Base-by-base conservation (phyloP, 441 rosid genomes). In the Populus trichocarpa region DNA sequence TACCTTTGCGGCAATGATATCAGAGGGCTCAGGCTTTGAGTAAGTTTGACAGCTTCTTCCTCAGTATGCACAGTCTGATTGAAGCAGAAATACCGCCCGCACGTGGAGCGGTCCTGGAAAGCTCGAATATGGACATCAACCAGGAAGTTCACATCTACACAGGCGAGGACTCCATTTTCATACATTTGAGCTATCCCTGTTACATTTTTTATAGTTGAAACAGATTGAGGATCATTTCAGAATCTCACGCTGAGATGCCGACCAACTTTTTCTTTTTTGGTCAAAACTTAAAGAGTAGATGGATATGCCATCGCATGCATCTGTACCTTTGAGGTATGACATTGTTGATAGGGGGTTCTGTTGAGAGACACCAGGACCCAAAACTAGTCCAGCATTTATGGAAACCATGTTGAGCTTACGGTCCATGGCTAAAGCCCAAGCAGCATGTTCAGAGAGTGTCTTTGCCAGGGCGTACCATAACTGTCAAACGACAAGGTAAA, bases 381-480 rank as follows among this genome's bases (percentile, higher is more conserved):
- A 75, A 57, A 89, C 91, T 64, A 93, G 84, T 11, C 98, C 97
- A 1, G 89, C 90, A 71, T 92, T 93, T 67, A 93, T 81, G 32
- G 94, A 90, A 32, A 93, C 94, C 98, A 93, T 90, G 83, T 89
- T 86, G 6, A 93, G 86, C 86, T 80, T 84, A 2, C 98, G 87
- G 68, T 92, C 98, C 98, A 88, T 92, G n/a, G 97, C 95, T 67
- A 93, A 77, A n/a, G 93, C 98, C 98, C 98, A 93, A 8, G 94
- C 97, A 18, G 97, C 94, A 78, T 92, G 87, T 77, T 93, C 98
- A 0, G 95, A 86, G 5, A 85, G 87, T 38, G 95, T 93, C 84
- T 93, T 92, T 3, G 95, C 90, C 46, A 90, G 79, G 2, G 97
- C 95, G 63, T 93, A 84, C 97, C 98, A 93, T 36, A 93, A 70